A percentile compares a stretch with the other conserved stretches of the same genome.
phyloP scores from a whole-genome alignment of 768 basidiomycete species.

The Rhodocollybia butyracea region DNA sequence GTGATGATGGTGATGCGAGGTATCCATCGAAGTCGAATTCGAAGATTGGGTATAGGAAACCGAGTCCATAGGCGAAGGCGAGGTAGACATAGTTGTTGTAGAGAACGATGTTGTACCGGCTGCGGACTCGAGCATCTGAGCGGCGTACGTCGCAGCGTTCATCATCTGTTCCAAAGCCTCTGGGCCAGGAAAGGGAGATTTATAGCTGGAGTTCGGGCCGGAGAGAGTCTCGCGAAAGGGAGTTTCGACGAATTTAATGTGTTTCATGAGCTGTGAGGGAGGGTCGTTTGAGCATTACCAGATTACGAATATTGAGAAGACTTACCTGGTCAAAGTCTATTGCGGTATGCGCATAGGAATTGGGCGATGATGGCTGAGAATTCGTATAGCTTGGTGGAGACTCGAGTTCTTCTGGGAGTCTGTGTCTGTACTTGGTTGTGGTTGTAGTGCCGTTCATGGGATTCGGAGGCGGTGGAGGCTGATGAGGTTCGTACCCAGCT shows the following conservation, averaged over 20 bases:
- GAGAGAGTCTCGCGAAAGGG: neutral
- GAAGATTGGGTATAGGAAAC: neutral
- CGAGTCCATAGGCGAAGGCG: neutral
- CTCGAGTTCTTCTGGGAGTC: neutral
- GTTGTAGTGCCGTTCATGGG: slow-evolving; percentile 27
- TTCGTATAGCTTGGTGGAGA: slow-evolving; percentile 1
- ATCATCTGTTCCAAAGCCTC: slow-evolving; percentile 36
- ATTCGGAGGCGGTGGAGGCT: too few species aligned
- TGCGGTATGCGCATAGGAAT: neutral
- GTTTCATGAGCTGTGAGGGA: slow-evolving; percentile 1
- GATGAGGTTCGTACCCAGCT: too few species aligned
- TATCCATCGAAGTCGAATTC: neutral
- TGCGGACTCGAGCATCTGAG: slow-evolving; percentile 45
- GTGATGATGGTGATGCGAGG: neutral
- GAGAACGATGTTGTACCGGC: too few species aligned
- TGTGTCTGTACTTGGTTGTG: slow-evolving; percentile 16
- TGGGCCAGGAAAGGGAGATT: neutral
- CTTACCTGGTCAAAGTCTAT: slow-evolving; percentile 7
- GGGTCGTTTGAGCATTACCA: too few species aligned
- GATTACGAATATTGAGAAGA: neutral
- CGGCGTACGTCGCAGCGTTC: slow-evolving; percentile 39
- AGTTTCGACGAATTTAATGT: slow-evolving; percentile 2
- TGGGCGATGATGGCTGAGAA: slow-evolving; percentile 5
- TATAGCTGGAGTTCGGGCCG: neutral
- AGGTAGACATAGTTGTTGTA: neutral